Evolutionary conservation across 2,329 filamentous ascomycete species (phyloP), one percentile per base, ranked within the genome.

Genomic region (Dendryphion nanum): DNA sequence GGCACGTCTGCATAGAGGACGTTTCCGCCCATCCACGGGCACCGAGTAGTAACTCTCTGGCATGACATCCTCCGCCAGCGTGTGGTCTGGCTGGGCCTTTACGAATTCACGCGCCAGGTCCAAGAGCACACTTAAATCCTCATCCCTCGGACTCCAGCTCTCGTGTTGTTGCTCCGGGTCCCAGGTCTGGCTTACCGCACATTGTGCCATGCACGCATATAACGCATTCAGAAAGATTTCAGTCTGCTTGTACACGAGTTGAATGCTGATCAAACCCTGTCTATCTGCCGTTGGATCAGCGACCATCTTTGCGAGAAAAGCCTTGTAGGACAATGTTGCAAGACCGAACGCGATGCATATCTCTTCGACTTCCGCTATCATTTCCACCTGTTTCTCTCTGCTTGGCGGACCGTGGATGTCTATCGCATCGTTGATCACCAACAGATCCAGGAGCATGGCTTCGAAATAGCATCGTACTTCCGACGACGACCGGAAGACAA

Each of bases 341-440:
- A n/a, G n/a, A n/a, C n/a, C n/a, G n/a, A n/a, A n/a, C n/a, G n/a
- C n/a, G n/a, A n/a, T n/a, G n/a, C n/a, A n/a, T n/a, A n/a, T n/a
- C n/a, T n/a, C n/a, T n/a, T n/a, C n/a, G n/a, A n/a, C n/a, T n/a
- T n/a, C n/a, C n/a, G n/a, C n/a, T 16, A 21, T 16, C 12, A 7
- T 18, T 16, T 33, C 17, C 10, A 19, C 12, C 12, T 16, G 8
- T 16, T 33, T 18, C 18, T 18, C 18, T 15, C 14, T 16, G 33
- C 23, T 12, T 18, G 15, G 15, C 10, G n/a, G 14, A 28, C 16
- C 4, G 34, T 20, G n/a, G 37, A 33, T 1, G 13, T 55, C 42
- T 10, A 51, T 35, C 6, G 34, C 40, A 24, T 57, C 50, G 19
- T 57, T 44, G 34, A 63, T 57, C 2, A 45, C 41, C n/a, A 58